A percentile compares a stretch with the other conserved stretches of the same genome.
Conservation (phyloP, 257 asterid species). For the Henckelia pumila region DNA sequence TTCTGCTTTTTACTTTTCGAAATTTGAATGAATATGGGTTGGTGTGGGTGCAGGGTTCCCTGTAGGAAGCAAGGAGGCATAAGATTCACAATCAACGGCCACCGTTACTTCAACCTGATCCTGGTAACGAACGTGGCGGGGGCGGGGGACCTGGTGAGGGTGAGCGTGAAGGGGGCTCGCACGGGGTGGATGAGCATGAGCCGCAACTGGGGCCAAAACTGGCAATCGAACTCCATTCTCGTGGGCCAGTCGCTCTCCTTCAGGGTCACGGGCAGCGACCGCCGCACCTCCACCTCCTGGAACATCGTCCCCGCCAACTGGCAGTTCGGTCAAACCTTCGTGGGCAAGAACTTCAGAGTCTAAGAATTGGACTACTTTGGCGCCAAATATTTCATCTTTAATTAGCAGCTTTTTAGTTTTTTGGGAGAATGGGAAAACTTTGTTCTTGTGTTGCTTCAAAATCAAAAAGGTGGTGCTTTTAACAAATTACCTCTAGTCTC, state of each 20-base stretch:
- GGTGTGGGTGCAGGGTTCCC: slow-evolving; percentile 80
- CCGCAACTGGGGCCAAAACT: slow-evolving; percentile 93
- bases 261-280: slow-evolving; percentile 63
- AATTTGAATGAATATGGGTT: no score
- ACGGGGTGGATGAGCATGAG: slow-evolving; percentile 74
- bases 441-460: no score
- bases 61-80: slow-evolving; percentile 77
- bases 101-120: slow-evolving; percentile 73
- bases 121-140: slow-evolving; percentile 80
- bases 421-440: background rate
- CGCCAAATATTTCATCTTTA: background rate
- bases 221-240: slow-evolving; percentile 59
- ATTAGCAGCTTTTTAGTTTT: no score
- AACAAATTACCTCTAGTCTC: no score
- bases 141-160: slow-evolving; percentile 75
- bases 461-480: no score
- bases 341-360: slow-evolving; percentile 77
- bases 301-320: slow-evolving; percentile 64
- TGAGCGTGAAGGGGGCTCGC: slow-evolving; percentile 56
- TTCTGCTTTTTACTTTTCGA: no score
- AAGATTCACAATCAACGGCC: slow-evolving; percentile 74
- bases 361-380: background rate
- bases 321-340: slow-evolving; percentile 84
- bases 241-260: slow-evolving; percentile 75
- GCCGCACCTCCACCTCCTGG: slow-evolving; percentile 77